Evolutionary conservation across 345 rosid species (phyloP), one percentile per base, ranked within the genome.

Genomic region (Sonneratia caseolaris): DNA sequence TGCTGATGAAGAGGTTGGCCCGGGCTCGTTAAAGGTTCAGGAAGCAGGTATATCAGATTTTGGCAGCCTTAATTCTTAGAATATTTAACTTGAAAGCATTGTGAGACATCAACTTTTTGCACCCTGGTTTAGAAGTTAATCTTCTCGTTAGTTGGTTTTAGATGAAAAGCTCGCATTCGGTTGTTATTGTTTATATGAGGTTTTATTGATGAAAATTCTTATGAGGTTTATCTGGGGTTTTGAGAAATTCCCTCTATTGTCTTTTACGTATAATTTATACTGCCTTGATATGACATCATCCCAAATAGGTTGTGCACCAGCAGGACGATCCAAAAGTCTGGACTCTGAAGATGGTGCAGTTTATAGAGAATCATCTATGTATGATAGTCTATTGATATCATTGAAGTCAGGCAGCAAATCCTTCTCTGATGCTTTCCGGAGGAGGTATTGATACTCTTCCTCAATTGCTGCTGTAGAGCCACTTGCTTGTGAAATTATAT

Each of bases 391-490:
- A 79, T 66, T 87, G 61, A 77, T 56, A 72, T 82, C 82, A 70
- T 83, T 91, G n/a, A 79, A 81, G 70, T 82, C 89, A 5, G 72
- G 81, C 19, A 75, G 83, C 79, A 80, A 78, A 70, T 73, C 81
- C 79, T 71, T 81, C 72, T 82, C 84, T 6, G 77, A 82, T 81
- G 83, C 79, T 55, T 83, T 74, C 71, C 71, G 76, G 78, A 82
- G 78, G 78, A 86, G 94, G 94, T 91, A 79, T 48, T 69, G 38
- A 24, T 49, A 5, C 27, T 57, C 24, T 24, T 45, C 42, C 55
- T 69, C n/a, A 10, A 51, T 15, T 69, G 5, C 45, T 57, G 2
- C 2, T n/a, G 65, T 3, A 8, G 65, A 10, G 65, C 11, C 37
- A 55, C 45, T 68, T 21, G 62, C 27, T 56, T 22, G 32, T 22